phyloP scores from a whole-genome alignment of 352 stramenopile species.

The Pythium periplocum region DNA sequence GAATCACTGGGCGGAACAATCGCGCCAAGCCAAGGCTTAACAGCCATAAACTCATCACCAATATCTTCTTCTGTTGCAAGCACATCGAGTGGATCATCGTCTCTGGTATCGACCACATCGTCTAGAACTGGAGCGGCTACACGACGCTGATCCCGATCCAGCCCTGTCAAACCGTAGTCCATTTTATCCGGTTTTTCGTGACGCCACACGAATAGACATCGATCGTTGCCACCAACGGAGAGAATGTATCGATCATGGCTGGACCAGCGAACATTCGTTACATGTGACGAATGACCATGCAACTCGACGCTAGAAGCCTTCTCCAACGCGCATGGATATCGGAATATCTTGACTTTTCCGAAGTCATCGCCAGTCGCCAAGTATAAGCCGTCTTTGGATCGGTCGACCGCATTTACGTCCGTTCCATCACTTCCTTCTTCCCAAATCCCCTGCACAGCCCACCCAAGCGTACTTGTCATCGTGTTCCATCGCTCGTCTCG shows the following conservation, averaged over 20 bases:
- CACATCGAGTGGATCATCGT: constrained; percentile 26
- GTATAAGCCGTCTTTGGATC: constrained; percentile 52
- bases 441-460: constrained; percentile 90
- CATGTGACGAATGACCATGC: constrained; percentile 69
- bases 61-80: constrained; percentile 27
- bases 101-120: constrained; percentile 9
- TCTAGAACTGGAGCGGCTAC: no score
- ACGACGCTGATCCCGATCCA: no score
- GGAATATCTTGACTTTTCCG: constrained; percentile 86
- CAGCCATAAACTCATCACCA: constrained; percentile 88
- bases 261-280: constrained; percentile 75
- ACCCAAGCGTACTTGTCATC: constrained; percentile 83
- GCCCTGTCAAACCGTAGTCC: neutral
- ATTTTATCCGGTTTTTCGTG: constrained; percentile 21
- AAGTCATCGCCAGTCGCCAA: constrained; percentile 81
- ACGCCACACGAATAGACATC: constrained; percentile 70
- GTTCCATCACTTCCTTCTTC: constrained; percentile 67
- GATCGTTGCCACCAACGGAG: constrained; percentile 76
- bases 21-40: constrained; percentile 84
- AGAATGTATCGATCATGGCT: constrained; percentile 51
- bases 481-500: constrained; percentile 89
- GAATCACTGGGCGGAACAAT: constrained; percentile 66
- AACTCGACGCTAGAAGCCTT: constrained; percentile 51
- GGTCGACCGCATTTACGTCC: constrained; percentile 74
- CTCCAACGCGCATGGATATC: constrained; percentile 66